Evolutionary conservation across 2,329 filamentous ascomycete species (phyloP), one percentile per base, ranked within the genome.

Genomic region (Fusarium floridanum): DNA sequence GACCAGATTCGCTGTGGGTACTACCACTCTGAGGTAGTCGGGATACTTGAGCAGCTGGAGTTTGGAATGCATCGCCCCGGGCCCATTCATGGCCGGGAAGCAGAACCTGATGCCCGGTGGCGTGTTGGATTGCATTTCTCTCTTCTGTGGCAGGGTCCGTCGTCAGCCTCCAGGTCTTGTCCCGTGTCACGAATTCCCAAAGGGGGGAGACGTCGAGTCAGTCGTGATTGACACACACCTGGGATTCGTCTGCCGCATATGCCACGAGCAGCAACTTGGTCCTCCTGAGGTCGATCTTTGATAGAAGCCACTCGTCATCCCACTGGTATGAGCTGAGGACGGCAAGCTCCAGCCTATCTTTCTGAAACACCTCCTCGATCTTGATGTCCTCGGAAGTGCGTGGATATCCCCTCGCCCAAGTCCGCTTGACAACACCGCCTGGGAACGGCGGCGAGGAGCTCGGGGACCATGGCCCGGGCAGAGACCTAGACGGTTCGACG

Each of bases 31-130:
- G 17, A 98, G 83, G 80, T 95, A 91, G 2, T 84, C 84, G 0
- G 89, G 84, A 76, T 95, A 94, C 77, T 95, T 96, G n/a, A 98
- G 87, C 2, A 98, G 84, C 88, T 97, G 95, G 50, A 98, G 86
- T 81, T 99, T 98, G 60, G 95, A 97, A 82, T 98, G 97, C 95
- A 98, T 98, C 77, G 88, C 91, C 27, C 91, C 92, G 7, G 89
- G 86, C 2, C 91, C 89, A 45, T 90, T 86, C 94, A 98, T 96
- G 3, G 89, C 88, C 17, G 96, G 96, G 79, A 98, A 98, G 80
- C 94, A 95, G 65, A 92, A 92, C 22, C 89, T 89, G 65, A 97
- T 86, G 41, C 82, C 84, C n/a, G 78, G 73, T 20, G 89, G 89
- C 11, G 85, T 85, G 68, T 88, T 89, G 32, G 79, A 81, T 36